A percentile compares a stretch with the other conserved stretches of the same genome.
These are phyloP conservation scores for Dovyalis caffra DNA, from an alignment of 345 rosid species.

Conservation along the genomic window DNA sequence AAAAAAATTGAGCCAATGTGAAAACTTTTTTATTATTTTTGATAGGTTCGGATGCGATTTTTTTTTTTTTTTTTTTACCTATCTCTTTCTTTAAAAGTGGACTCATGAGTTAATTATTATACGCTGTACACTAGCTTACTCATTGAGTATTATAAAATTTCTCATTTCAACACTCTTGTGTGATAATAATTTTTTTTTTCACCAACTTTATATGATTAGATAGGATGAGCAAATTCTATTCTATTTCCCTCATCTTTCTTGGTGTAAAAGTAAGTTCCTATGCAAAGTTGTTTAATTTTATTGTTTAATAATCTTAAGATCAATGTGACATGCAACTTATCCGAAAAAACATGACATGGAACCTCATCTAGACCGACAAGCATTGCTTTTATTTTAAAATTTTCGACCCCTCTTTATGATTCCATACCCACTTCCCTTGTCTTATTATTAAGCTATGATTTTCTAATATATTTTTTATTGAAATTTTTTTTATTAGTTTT, in stretches of 20 bases:
- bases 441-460: no score
- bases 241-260: background rate
- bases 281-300: background rate
- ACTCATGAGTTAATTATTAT: no score
- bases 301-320: background rate
- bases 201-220: background rate
- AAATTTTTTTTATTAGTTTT: no score
- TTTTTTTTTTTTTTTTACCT: no score
- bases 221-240: background rate
- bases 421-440: background rate
- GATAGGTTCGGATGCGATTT: no score
- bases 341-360: background rate
- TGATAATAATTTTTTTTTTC: background rate
- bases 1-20: no score
- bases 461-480: no score
- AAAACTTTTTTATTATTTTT: no score
- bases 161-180: conserved; percentile 3
- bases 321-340: background rate
- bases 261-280: background rate
- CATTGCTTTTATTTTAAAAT: no score
- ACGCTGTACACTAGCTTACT: no score
- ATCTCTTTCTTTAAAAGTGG: no score
- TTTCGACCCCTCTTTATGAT: background rate
- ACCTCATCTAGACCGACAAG: background rate
- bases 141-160: no score